Conservation (phyloP, 768 basidiomycete species). For the Trametopsis cervina region DNA sequence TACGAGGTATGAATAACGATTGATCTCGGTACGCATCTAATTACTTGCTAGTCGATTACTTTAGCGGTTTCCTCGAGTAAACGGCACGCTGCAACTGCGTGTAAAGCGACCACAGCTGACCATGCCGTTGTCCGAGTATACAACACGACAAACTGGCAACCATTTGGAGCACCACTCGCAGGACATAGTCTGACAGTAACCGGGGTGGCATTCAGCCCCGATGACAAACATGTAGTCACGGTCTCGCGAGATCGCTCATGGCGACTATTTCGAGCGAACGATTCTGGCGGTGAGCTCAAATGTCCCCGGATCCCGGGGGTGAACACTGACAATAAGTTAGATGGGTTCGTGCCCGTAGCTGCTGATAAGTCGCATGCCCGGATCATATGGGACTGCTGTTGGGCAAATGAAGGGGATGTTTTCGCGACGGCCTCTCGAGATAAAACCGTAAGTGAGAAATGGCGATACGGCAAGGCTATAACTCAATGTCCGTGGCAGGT, state of each 20-base stretch:
- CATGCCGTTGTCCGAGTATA: constrained; percentile 88
- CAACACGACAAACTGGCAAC: constrained; percentile 63
- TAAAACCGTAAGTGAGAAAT: constrained; percentile 62
- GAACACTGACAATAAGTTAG: constrained; percentile 2
- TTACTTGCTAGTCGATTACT: constrained; percentile 59
- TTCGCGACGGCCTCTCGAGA: constrained; percentile 96
- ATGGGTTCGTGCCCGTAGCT: constrained; percentile 55
- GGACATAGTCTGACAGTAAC: constrained; percentile 92
- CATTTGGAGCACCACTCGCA: constrained; percentile 60
- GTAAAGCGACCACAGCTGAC: constrained; percentile 80
- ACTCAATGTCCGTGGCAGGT: constrained; percentile 44
- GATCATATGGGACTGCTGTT: constrained; percentile 95
- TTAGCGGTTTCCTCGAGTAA: constrained; percentile 68
- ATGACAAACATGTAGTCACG: constrained; percentile 72
- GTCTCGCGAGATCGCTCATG: constrained; percentile 92
- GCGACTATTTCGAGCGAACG: constrained; percentile 60
- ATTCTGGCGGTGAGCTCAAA: constrained; percentile 31
- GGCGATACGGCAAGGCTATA: not conserved
- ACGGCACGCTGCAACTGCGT: constrained; percentile 77
- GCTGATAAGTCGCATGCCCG: constrained; percentile 82
- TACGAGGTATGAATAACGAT: constrained; percentile 64
- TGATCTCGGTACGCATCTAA: not conserved
- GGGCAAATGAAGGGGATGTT: constrained; percentile 66
- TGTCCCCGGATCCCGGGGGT: not conserved
- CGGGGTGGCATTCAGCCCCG: constrained; percentile 80